These are phyloP conservation scores for Marchantia paleacea DNA, from an alignment of 225 moss, liverwort and hornwort genomes.

Conservation along the genomic window DNA sequence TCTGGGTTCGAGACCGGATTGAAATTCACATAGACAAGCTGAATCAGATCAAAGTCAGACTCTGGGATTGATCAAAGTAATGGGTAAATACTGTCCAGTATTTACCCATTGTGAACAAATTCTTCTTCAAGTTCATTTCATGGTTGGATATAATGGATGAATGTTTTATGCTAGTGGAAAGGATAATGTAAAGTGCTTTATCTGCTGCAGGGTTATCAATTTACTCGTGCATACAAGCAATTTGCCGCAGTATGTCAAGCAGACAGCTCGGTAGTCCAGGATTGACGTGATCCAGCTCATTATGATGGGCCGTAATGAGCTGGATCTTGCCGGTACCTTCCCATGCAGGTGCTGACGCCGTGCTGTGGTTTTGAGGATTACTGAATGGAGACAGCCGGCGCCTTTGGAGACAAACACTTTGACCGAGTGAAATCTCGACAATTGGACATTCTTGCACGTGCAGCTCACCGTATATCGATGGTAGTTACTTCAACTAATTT, in stretches of 20 bases:
- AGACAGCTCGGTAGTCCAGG: constrained; percentile 10
- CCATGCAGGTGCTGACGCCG: background rate
- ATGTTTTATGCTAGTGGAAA: background rate
- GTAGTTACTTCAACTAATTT: no score
- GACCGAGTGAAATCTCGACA: no score
- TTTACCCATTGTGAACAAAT: no score
- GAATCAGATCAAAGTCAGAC: no score
- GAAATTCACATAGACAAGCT: no score
- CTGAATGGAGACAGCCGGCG: background rate
- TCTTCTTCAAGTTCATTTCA: no score
- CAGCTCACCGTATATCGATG: no score
- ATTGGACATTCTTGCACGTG: no score
- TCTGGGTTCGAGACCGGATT: no score
- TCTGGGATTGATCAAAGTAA: no score
- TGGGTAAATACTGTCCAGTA: no score
- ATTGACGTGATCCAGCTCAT: background rate
- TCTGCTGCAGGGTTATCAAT: constrained; percentile 64
- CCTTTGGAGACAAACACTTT: no score
- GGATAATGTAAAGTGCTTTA: background rate
- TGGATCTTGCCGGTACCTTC: background rate
- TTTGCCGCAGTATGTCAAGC: constrained; percentile 54
- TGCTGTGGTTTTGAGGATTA: background rate
- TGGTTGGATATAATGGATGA: background rate
- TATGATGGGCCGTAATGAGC: background rate
- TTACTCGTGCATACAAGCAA: constrained; percentile 72